phyloP scores from a whole-genome alignment of 306 rosid genomes.

The Acmispon strigosus region DNA sequence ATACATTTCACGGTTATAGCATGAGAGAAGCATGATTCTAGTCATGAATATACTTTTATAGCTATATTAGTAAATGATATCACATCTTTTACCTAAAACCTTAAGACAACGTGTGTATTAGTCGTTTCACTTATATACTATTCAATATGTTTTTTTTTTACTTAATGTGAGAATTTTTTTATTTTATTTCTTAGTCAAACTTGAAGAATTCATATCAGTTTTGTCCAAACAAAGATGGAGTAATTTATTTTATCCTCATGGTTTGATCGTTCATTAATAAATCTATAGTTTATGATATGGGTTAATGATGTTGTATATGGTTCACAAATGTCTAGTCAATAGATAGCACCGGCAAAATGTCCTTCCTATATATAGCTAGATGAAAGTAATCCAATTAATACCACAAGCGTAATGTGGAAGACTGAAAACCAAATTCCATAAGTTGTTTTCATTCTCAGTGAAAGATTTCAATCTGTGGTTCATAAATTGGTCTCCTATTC shows the following conservation, averaged over 20 bases:
- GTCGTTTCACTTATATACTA: no score
- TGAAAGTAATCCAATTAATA: constrained; percentile 16
- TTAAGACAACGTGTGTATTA: no score
- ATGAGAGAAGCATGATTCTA: no score
- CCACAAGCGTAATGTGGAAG: constrained; percentile 22
- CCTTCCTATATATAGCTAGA: constrained; percentile 33
- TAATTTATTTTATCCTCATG: constrained; percentile 3
- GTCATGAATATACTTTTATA: no score
- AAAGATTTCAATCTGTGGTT: neutral
- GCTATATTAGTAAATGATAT: no score
- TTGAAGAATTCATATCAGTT: no score
- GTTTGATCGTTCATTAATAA: neutral
- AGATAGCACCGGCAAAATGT: constrained; percentile 33
- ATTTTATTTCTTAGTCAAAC: no score
- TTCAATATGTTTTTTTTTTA: neutral
- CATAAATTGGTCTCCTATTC: neutral
- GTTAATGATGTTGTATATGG: constrained; percentile 27
- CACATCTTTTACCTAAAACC: no score
- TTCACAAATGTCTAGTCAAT: constrained; percentile 60
- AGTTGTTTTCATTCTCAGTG: neutral
- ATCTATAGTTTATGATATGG: neutral
- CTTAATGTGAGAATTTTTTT: no score
- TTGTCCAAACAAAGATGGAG: constrained; percentile 16
- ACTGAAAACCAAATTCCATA: neutral
- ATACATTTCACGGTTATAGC: no score